Evolutionary conservation across 78 protist genomes (phyloP), one percentile per base, ranked within the genome.

Genomic region (Polysphondylium violaceum): DNA sequence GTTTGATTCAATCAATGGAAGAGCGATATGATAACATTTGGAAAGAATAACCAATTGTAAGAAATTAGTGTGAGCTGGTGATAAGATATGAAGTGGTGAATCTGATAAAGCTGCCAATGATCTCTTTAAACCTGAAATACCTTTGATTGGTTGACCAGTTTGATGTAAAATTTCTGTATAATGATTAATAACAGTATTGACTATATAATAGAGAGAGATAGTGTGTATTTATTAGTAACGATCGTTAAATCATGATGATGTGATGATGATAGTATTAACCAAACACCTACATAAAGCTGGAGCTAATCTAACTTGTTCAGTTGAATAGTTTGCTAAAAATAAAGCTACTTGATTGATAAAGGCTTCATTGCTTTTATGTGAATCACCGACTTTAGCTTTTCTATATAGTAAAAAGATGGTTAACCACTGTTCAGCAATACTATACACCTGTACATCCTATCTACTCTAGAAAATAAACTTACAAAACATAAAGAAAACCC

Each of bases 401-500:
- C 91, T 83, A 33, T 29, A 75, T 16, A 0, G 2, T 29, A 4
- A 19, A 8, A 25, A 23, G 1, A 44, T 27, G 12, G 9, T 19
- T 1, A 36, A 68, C 21, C 21, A 19, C 7, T 16, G 4, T 3
- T 53, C 36, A 11, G 9, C 23, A 14, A 23, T 3, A 53, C 16
- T n/a, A 27, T 44, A 19, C 19, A 35, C 23, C 19, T 43, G 9
- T 25, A 29, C 16, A 27, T 71, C 6, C 58, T 8, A 14, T 50
- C 11, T 0, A 36, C 3, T 38, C 19, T 14, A 16, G 19, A 16
- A 19, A 23, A n/a, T 11, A 40, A 29, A 88, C 85, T 61, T 63
- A 88, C 94, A 88, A 75, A 16, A 88, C 83, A 64, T 53, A 76
- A 35, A 78, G 86, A 17, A 76, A 77, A 51, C 87, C 94, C 12